Base-by-base conservation (phyloP, 1,284 basidiomycete genomes). In the Ceratobasidium sp. region DNA sequence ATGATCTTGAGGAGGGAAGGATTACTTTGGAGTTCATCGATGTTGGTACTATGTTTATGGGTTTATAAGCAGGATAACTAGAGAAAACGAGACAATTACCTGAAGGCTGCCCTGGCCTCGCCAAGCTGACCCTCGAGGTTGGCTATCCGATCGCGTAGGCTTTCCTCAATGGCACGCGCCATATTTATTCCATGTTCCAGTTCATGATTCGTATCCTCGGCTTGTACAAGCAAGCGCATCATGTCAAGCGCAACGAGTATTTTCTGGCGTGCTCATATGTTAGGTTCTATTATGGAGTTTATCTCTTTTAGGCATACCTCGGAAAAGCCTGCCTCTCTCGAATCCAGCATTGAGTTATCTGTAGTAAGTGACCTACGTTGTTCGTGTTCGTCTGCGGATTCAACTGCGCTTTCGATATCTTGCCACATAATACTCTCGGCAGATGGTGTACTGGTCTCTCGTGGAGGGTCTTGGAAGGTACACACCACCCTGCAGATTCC, bases 91-190 rank as follows among this genome's bases (percentile, higher is more conserved):
- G 36, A 41, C 36, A 4, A 41, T 11, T 11, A 41, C 36, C 36
- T 41, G 11, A 41, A 41, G 4, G 36, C 11, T 41, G 36, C 11
- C 36, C 36, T 41, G 6, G 36, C 11, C 36, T 41, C 36, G 19
- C 36, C 33, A 41, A 69, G 27, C 41, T 69, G 66, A 8, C 53
- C 44, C 54, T 69, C 66, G 41, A 69, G 66, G 41, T 44, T 27
- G 19, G 53, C 56, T 24, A 69, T 69, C 50, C 66, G 51, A 29
- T 69, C 66, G 54, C 53, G 33, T 27, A 69, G 41, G 27, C 66
- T 69, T 53, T 59, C 53, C 47, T 69, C 66, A 31, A 69, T 54
- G 19, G 64, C 64, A n/a, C 51, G 29, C 22, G 64, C 50, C 27
- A 31, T 53, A 33, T 53, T 41, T 29, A 54, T 8, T 44, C 53